Conservation (phyloP, 352 stramenopile genomes). For the Pythium apleroticum region DNA sequence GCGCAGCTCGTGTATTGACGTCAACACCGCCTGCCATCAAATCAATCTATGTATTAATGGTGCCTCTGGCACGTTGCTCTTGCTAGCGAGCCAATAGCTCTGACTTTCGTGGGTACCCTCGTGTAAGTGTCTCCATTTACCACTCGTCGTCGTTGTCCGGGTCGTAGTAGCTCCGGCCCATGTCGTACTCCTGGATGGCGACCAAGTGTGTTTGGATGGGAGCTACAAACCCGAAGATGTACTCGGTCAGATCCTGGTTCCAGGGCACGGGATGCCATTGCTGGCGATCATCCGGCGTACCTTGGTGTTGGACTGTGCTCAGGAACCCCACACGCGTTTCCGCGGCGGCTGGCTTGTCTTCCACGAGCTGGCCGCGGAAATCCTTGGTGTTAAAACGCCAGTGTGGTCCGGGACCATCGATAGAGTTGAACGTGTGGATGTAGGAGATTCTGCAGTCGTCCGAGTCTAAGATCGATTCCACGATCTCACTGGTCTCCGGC, state of each 20-base stretch:
- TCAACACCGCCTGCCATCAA: neutral
- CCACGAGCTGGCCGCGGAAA: neutral
- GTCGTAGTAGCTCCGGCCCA: neutral
- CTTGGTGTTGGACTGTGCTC: neutral
- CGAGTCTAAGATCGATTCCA: neutral
- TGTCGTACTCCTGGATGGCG: slow-evolving; percentile 4
- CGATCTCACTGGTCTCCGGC: neutral
- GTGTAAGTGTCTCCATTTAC: neutral
- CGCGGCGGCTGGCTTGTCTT: neutral
- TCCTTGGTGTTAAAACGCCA: neutral
- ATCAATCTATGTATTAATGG: neutral
- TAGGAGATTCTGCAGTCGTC: neutral
- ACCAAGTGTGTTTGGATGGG: neutral
- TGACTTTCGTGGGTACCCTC: too few species aligned
- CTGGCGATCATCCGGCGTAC: neutral
- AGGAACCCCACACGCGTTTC: neutral
- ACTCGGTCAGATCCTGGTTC: neutral
- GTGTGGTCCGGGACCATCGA: neutral
- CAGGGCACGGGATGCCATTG: neutral
- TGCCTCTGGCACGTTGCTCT: neutral
- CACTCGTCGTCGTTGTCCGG: neutral
- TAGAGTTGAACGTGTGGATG: neutral
- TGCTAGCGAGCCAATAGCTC: too few species aligned
- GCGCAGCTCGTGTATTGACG: slow-evolving; percentile 29
- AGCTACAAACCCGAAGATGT: slow-evolving; percentile 4